Base-by-base conservation (phyloP, 768 basidiomycete species). In the Crassisporium funariophilum region DNA sequence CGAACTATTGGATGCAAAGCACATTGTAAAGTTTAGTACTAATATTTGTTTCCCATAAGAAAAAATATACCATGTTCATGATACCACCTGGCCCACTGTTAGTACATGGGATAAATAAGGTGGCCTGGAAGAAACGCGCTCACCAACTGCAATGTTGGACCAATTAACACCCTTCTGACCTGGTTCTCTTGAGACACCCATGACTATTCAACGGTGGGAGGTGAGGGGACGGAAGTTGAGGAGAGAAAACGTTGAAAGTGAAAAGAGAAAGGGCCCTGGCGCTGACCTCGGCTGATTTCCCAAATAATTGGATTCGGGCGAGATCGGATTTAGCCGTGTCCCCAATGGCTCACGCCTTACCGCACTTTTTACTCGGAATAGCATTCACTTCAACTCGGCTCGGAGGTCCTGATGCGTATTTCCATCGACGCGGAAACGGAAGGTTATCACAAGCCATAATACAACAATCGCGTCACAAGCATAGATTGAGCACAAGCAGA, bases 81-180 rank as follows among this genome's bases (percentile, higher is more conserved):
- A 97, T 92, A 50, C 75, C 95, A 71, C 95, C 94, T 93, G n/a
- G n/a, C 54, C 23, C 24, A 36, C 45, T 57, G 17, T 60, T 22
- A 65, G 40, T 42, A 45, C 13, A 36, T 49, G 46, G 50, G 52
- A 29, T 47, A 43, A 63, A 49, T 48, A 33, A 55, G 20, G 24
- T n/a, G 49, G 42, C 24, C 6, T 19, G 46, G 52, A 25, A 17
- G 45, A 33, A 16, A 55, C 44, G 50, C 42, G 69, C 89, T 59
- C 64, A 92, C 91, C 91, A 66, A 95, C 86, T 55, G 91, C 92
- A 72, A 95, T 94, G 73, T 94, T 95, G 58, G 89, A 91, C 91
- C 90, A 95, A 74, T 78, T 92, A 56, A 92, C 74, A 62, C 90
- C 90, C 71, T 94, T 93, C 69, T 92, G 88, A 49, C 91, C 92